Evolutionary conservation across 1,284 basidiomycete genomes (phyloP).

Genomic region (Apiotrichum gracile): DNA sequence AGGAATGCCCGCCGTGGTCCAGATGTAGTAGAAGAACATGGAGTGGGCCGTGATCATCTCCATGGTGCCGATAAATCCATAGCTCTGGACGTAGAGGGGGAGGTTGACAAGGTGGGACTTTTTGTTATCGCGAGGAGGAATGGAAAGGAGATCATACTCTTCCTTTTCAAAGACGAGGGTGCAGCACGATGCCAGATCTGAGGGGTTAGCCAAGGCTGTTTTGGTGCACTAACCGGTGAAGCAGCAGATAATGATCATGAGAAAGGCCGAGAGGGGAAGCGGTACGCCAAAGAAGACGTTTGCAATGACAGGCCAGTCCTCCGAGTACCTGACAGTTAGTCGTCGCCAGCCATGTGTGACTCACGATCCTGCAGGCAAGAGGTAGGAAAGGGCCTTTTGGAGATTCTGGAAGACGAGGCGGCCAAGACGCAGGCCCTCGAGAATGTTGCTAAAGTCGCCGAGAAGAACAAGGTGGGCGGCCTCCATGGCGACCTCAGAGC

Average conservation of each 20-base stretch:
- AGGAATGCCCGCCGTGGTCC: conserved; percentile 52
- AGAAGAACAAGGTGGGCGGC: conserved; percentile 45
- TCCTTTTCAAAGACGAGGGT: conserved; percentile 57
- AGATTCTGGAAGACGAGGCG: conserved; percentile 65
- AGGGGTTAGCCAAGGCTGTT: too few species aligned
- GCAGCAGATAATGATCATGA: conserved; percentile 39
- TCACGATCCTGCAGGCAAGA: conserved; percentile 50
- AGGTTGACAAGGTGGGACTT: conserved; percentile 49
- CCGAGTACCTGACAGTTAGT: conserved; percentile 44
- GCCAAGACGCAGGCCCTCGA: conserved; percentile 52
- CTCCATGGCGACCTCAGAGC: conserved; percentile 48
- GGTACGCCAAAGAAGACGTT: conserved; percentile 52
- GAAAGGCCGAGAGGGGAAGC: conserved; percentile 53
- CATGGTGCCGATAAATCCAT: conserved; percentile 57
- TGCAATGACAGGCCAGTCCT: conserved; percentile 62
- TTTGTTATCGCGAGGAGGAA: conserved; percentile 60
- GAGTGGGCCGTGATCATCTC: conserved; percentile 53
- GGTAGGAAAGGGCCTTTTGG: conserved; percentile 50
- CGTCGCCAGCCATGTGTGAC: neutral
- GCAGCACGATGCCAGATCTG: conserved; percentile 55
- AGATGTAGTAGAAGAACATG: conserved; percentile 52
- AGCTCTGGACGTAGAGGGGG: conserved; percentile 58
- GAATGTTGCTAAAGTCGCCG: conserved; percentile 45
- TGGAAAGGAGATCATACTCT: conserved; percentile 54
- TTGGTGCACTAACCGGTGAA: conserved; percentile 48